phyloP scores from a whole-genome alignment of 805 yeast genomes.

The Candida yuanshanica region DNA sequence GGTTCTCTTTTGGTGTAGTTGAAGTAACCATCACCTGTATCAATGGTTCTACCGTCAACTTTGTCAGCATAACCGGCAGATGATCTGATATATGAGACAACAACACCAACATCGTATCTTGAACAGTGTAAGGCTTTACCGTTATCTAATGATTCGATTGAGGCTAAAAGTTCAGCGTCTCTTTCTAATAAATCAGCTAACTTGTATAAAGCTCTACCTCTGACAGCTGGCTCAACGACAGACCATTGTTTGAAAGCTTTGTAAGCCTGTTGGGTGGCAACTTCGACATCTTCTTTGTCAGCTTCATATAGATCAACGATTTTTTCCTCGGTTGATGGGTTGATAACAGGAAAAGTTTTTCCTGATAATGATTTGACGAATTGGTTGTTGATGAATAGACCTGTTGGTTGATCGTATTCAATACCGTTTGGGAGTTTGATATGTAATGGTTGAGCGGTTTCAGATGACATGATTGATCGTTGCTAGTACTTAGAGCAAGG shows the following conservation, averaged over 20 bases:
- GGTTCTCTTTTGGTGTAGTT: constrained; percentile 59
- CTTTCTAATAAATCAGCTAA: constrained; percentile 46
- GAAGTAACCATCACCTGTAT: constrained; percentile 45
- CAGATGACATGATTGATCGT: background rate
- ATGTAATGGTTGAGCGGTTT: constrained; percentile 9
- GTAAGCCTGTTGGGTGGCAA: constrained; percentile 59
- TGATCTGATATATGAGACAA: constrained; percentile 43
- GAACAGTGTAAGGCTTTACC: constrained; percentile 47
- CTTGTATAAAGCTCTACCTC: constrained; percentile 36
- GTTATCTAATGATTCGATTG: constrained; percentile 47
- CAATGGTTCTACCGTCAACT: constrained; percentile 40
- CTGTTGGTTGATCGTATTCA: constrained; percentile 53
- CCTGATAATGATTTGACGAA: constrained; percentile 49
- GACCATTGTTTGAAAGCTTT: constrained; percentile 57
- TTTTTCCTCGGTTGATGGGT: constrained; percentile 59
- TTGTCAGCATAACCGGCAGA: constrained; percentile 52
- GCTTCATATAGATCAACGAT: constrained; percentile 50
- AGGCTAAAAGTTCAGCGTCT: constrained; percentile 42
- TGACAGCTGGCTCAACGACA: constrained; percentile 37
- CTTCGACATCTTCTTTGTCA: constrained; percentile 42
- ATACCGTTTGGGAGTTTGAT: constrained; percentile 47
- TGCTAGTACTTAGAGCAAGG: background rate
- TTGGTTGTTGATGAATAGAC: constrained; percentile 60
- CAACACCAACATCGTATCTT: constrained; percentile 42
- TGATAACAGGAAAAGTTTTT: constrained; percentile 48